phyloP scores from a whole-genome alignment of 2,329 filamentous ascomycete species.

The Aspergillus pseudonomiae region DNA sequence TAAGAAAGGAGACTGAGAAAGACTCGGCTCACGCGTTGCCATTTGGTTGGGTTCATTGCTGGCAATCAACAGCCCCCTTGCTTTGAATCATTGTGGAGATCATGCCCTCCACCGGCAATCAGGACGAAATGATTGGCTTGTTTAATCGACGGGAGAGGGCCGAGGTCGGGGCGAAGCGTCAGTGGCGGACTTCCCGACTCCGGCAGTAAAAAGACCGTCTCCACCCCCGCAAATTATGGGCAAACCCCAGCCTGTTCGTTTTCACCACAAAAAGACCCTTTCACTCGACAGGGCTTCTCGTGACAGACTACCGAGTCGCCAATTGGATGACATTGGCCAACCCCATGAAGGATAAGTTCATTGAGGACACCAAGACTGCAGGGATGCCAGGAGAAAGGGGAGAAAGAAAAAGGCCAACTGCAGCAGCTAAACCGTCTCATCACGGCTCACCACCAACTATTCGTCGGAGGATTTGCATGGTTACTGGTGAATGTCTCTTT shows the following conservation, averaged over 20 bases:
- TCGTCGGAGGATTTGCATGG: constrained; percentile 1
- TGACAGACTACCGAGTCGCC: no score
- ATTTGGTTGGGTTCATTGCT: neutral
- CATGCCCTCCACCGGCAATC: neutral
- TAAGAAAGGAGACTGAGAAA: neutral
- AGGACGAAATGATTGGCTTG: constrained; percentile 1
- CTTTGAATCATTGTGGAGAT: neutral
- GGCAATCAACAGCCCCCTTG: neutral
- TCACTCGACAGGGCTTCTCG: no score
- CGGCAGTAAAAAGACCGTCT: no score
- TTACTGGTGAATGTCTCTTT: neutral
- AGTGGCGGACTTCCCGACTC: neutral
- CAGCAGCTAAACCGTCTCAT: neutral
- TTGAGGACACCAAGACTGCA: neutral
- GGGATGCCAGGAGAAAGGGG: neutral
- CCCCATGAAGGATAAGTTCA: neutral
- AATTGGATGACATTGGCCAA: neutral
- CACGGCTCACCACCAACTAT: neutral
- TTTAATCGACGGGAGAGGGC: constrained; percentile 11
- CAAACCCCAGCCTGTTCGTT: no score
- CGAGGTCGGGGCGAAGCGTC: constrained; percentile 1
- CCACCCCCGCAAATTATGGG: neutral
- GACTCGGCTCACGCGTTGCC: neutral
- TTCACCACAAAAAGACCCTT: no score
- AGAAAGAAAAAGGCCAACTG: neutral